These are phyloP conservation scores for Hypomyces rosellus DNA, from an alignment of 2,329 filamentous ascomycete species.

Conservation along the genomic window DNA sequence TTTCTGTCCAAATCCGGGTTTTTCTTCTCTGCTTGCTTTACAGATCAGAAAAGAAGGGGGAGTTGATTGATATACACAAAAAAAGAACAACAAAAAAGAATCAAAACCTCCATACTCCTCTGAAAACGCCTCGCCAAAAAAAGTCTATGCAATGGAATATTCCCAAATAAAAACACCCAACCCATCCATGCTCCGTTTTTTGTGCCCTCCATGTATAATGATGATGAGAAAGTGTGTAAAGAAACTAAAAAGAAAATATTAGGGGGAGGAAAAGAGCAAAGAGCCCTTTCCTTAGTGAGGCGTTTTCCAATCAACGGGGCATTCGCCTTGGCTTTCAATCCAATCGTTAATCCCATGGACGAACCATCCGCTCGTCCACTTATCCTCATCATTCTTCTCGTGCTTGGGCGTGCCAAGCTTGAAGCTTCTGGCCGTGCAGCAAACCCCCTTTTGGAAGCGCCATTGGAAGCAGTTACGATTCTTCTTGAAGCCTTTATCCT, in stretches of 20 bases:
- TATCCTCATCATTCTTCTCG: slow-evolving; percentile 24
- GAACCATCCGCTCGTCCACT: slow-evolving; percentile 40
- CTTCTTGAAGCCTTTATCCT: slow-evolving; percentile 21
- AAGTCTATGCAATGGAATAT: no score
- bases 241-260: background rate
- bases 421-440: slow-evolving; percentile 38
- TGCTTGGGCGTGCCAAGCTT: slow-evolving; percentile 35
- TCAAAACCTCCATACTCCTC: no score
- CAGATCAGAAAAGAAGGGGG: no score
- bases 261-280: background rate
- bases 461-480: slow-evolving; percentile 41
- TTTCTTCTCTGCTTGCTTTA: no score
- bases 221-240: slow-evolving; percentile 12
- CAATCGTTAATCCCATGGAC: slow-evolving; percentile 41
- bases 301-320: slow-evolving; percentile 35
- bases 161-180: no score
- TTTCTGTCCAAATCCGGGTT: no score
- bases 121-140: slow-evolving; percentile 1
- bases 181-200: background rate
- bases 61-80: no score
- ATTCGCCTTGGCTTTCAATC: slow-evolving; percentile 40
- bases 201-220: background rate
- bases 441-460: slow-evolving; percentile 37
- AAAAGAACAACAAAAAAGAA: no score
- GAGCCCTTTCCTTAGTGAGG: slow-evolving; percentile 19